Percentiles rank a stretch among this genome's conserved stretches.
These are phyloP conservation scores for Corchorus olitorius DNA, from an alignment of 345 rosid species.

Conservation along the genomic window DNA sequence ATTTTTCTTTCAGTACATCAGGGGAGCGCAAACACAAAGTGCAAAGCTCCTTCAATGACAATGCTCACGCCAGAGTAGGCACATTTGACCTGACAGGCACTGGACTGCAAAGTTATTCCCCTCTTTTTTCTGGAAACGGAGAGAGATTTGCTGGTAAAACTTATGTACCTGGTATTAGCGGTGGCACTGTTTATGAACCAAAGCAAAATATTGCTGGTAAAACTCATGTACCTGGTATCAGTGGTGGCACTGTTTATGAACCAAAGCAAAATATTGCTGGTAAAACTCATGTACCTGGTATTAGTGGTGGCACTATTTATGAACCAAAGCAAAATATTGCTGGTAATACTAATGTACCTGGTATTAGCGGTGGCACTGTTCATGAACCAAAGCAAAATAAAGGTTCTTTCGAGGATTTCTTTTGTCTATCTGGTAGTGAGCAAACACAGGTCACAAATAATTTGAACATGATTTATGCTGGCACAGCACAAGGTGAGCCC, in stretches of 20 bases:
- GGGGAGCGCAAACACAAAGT: slow-evolving; percentile 17
- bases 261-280: slow-evolving; percentile 29
- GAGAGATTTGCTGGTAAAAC: background rate
- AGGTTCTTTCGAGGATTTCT: slow-evolving; percentile 28
- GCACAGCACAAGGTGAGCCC: slow-evolving; percentile 22
- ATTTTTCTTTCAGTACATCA: background rate
- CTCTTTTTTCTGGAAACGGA: slow-evolving; percentile 11
- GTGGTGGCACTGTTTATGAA: background rate
- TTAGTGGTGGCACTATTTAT: slow-evolving; percentile 22
- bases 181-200: too few species aligned
- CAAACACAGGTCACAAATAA: slow-evolving; percentile 27
- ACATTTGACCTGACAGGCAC: slow-evolving; percentile 22
- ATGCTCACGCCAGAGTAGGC: slow-evolving; percentile 19
- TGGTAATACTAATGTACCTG: slow-evolving; percentile 20
- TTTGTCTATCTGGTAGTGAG: slow-evolving; percentile 23
- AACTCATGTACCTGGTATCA: too few species aligned
- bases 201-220: too few species aligned
- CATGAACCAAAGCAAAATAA: slow-evolving; percentile 35
- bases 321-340: background rate
- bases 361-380: slow-evolving; percentile 18
- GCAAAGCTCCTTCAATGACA: slow-evolving; percentile 22
- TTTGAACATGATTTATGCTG: slow-evolving; percentile 23
- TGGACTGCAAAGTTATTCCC: slow-evolving; percentile 23
- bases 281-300: slow-evolving; percentile 20
- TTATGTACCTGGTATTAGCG: too few species aligned